phyloP scores from a whole-genome alignment of 2,329 filamentous ascomycete genomes.

The Piedraia hortae region DNA sequence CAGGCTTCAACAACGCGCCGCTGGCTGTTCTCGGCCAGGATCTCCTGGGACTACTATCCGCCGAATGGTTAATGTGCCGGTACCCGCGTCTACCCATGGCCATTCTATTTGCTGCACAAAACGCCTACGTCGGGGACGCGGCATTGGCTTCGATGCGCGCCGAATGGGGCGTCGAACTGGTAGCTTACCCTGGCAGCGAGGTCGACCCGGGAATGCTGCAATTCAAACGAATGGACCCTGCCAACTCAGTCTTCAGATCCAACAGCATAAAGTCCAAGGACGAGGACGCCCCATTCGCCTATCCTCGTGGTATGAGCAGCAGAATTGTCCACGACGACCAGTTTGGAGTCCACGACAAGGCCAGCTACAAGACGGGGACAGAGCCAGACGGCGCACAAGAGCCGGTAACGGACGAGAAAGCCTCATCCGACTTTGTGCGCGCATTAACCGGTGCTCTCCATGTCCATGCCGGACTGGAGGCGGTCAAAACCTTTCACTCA shows the following conservation, averaged over 20 bases:
- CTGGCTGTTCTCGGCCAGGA: conserved; percentile 58
- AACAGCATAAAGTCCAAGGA: no score
- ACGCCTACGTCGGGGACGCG: conserved; percentile 52
- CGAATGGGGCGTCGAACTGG: conserved; percentile 79
- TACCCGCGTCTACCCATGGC: conserved; percentile 75
- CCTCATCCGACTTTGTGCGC: conserved; percentile 51
- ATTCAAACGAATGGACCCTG: conserved; percentile 29
- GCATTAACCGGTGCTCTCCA: conserved; percentile 68
- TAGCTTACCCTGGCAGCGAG: conserved; percentile 65
- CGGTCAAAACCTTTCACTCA: conserved; percentile 58
- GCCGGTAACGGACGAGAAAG: conserved; percentile 24
- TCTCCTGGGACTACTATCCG: conserved; percentile 65
- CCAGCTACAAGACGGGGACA: conserved; percentile 22
- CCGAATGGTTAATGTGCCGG: conserved; percentile 64
- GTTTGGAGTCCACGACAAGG: no score
- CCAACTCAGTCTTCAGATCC: conserved; percentile 14
- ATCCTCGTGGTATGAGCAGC: conserved; percentile 44
- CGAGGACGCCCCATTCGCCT: conserved; percentile 11
- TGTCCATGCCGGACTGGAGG: conserved; percentile 50
- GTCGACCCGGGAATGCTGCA: conserved; percentile 81
- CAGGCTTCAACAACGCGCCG: conserved; percentile 67
- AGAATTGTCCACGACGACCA: conserved; percentile 59
- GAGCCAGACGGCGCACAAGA: conserved; percentile 7
- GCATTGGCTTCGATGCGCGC: conserved; percentile 45
- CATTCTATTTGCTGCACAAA: conserved; percentile 66